phyloP scores from a whole-genome alignment of 2,329 filamentous ascomycete genomes.

The Monosporascus sp. region DNA sequence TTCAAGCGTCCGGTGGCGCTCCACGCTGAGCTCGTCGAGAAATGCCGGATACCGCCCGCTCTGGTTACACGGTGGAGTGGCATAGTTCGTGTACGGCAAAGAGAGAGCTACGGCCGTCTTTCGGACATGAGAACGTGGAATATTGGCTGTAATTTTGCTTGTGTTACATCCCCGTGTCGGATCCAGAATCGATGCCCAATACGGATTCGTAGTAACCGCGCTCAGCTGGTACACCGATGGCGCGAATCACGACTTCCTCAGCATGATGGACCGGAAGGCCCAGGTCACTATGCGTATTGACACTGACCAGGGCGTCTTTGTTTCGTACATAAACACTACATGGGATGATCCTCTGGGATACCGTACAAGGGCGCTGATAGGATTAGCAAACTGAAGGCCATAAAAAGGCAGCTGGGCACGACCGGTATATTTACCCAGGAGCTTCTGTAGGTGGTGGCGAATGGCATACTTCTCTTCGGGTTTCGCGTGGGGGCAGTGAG shows the following conservation, averaged over 20 bases:
- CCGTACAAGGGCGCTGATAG: constrained; percentile 11
- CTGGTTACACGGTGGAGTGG: constrained; percentile 18
- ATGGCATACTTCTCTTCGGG: too few relatives aligned
- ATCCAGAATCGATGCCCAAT: neutral
- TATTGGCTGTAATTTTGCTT: constrained; percentile 13
- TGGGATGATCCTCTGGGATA: constrained; percentile 12
- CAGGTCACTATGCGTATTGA: constrained; percentile 6
- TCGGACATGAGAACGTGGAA: constrained; percentile 10
- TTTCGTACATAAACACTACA: constrained; percentile 11
- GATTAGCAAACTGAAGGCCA: constrained; percentile 14
- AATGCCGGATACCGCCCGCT: constrained; percentile 15
- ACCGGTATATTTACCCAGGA: constrained; percentile 14
- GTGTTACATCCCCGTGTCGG: too few relatives aligned
- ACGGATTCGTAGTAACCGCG: constrained; percentile 10
- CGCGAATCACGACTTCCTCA: constrained; percentile 9
- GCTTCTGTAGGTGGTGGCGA: neutral
- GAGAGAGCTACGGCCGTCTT: constrained; percentile 11
- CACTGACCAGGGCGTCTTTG: constrained; percentile 6
- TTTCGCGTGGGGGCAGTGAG: too few relatives aligned
- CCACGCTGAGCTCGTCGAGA: constrained; percentile 8
- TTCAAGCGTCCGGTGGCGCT: constrained; percentile 10
- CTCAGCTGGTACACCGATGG: constrained; percentile 16
- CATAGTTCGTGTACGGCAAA: constrained; percentile 9
- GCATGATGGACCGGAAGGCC: constrained; percentile 9
- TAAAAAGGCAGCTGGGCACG: constrained; percentile 24